Evolutionary conservation across 2,329 filamentous ascomycete species (phyloP).

Genomic region (Diaporthe australafricana): DNA sequence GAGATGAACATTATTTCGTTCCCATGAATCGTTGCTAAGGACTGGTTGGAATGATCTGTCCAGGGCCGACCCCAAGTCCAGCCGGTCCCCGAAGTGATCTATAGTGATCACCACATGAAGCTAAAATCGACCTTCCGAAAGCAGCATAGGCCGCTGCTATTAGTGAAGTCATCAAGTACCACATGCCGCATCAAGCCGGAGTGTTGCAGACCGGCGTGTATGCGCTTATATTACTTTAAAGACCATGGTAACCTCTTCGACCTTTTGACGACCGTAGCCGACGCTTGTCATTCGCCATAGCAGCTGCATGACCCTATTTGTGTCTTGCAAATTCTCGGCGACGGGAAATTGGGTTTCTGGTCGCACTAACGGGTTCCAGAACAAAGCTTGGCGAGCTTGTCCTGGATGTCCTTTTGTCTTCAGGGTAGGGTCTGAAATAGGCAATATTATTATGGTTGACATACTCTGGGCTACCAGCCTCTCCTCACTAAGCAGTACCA

Average conservation of each 20-base stretch:
- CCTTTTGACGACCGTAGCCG: background rate
- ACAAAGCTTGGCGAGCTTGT: conserved; percentile 17
- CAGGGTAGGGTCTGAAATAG: background rate
- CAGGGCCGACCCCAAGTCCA: background rate
- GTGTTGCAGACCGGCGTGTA: background rate
- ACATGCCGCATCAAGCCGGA: conserved; percentile 15
- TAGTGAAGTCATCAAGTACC: background rate
- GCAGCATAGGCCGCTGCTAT: background rate
- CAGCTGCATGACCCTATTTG: background rate
- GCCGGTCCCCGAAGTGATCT: background rate
- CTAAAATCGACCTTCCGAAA: conserved; percentile 10
- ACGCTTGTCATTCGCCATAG: background rate
- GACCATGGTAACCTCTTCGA: background rate
- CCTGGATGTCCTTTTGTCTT: background rate
- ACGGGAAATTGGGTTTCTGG: background rate
- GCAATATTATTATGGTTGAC: background rate
- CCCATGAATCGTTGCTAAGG: background rate
- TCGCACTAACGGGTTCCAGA: background rate
- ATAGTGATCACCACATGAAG: background rate
- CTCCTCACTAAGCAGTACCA: background rate
- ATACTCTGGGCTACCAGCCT: background rate
- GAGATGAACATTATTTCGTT: background rate
- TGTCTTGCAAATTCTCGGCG: background rate
- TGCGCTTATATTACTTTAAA: background rate
- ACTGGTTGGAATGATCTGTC: background rate